Conservation (phyloP, 306 rosid species). For the Alnus rubra region DNA sequence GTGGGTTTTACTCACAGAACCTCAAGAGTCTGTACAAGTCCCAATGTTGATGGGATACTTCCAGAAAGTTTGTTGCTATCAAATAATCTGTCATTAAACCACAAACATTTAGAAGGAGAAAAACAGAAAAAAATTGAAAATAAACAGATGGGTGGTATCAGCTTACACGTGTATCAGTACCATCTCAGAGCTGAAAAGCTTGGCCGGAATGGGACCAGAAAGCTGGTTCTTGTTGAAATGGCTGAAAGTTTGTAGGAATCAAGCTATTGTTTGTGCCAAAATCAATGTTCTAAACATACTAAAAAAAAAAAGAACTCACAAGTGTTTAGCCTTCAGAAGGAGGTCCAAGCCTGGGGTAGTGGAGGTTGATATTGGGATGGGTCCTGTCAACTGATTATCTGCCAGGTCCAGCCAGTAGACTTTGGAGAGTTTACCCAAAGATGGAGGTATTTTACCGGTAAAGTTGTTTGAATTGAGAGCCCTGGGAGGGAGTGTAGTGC, state of each 20-base stretch:
- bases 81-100: conserved; percentile 57
- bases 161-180: conserved; percentile 84
- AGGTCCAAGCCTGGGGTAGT: conserved; percentile 71
- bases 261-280: background rate
- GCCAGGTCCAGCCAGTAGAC: conserved; percentile 90
- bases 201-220: conserved; percentile 68
- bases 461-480: conserved; percentile 84
- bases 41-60: conserved; percentile 65
- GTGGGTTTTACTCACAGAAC: conserved; percentile 82
- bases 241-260: conserved; percentile 50
- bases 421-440: conserved; percentile 87
- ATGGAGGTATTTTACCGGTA: conserved; percentile 74
- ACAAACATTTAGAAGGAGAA: conserved; percentile 12
- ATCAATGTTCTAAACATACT: background rate
- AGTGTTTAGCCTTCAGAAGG: conserved; percentile 77
- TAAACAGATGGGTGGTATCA: conserved; percentile 5
- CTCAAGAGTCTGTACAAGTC: conserved; percentile 76
- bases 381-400: conserved; percentile 68
- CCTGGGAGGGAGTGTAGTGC: conserved; percentile 44
- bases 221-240: conserved; percentile 94
- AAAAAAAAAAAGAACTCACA: conserved; percentile 50
- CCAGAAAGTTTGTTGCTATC: conserved; percentile 73
- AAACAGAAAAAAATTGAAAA: background rate
- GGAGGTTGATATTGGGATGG: conserved; percentile 67
- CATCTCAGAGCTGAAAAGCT: conserved; percentile 75